Evolutionary conservation across 2,329 filamentous ascomycete species (phyloP), one percentile per base, ranked within the genome.

Genomic region (Clonostachys solani): DNA sequence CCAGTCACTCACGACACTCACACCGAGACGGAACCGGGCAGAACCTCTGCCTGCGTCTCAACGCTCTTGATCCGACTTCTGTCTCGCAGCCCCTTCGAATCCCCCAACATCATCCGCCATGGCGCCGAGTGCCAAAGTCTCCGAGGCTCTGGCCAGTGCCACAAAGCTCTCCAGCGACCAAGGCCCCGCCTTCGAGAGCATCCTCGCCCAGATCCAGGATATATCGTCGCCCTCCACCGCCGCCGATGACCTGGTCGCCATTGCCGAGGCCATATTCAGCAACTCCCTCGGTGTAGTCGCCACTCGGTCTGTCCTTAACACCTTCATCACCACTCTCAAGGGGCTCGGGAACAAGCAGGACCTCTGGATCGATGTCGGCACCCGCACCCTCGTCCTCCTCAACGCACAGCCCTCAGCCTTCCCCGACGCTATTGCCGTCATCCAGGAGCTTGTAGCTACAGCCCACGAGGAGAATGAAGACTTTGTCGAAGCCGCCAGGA

Each of bases 391-490:
- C 40, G 70, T 76, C 44, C 73, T 83, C 40, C 78, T 96, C 45
- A 60, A 69, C 64, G 77, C 62, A 67, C 86, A 64, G 71, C 81
- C 62, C 29, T 85, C 67, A 68, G 87, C 62, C 33, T 94, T 90
- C 60, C 84, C 94, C 66, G 92, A 97, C 64, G 90, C 95, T 65
- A 83, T 87, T 57, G 88, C 87, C 6, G 74, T 81, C 41, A 76
- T 96, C 46, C 87, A 91, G 53, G 84, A 92, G 60, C 80, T 91
- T 46, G 77, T 96, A 16, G 92, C 92, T 17, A 82, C 87, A 49
- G 89, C 90, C 12, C 86, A 94, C 70, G 91, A 97, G 68, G 71
- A 72, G 48, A 82, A 88, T 54, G 89, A 96, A 43, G 89, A 96
- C 63, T 95, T 87, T 65, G 71, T 78, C 18, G 80, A 80, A 33